Conservation (phyloP, 2,329 filamentous ascomycete species). For the Ophiostoma pallidulum region DNA sequence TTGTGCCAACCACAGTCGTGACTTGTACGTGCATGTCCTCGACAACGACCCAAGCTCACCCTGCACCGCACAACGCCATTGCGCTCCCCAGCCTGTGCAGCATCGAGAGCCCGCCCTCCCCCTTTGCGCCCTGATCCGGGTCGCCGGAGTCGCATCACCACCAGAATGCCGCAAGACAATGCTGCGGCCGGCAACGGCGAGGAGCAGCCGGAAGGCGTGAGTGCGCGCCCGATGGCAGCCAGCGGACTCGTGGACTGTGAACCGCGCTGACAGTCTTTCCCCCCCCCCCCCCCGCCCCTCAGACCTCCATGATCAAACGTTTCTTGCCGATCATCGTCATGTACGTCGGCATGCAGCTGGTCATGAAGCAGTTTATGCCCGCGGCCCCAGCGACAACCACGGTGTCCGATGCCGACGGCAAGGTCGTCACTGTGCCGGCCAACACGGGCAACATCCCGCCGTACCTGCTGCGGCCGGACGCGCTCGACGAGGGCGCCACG, state of each 20-base stretch:
- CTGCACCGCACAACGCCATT: too few species aligned
- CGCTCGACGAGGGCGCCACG: conserved; percentile 49
- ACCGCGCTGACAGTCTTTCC: too few species aligned
- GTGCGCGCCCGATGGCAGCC: background rate
- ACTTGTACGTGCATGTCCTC: too few species aligned
- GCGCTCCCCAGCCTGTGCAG: too few species aligned
- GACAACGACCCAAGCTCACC: too few species aligned
- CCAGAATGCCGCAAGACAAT: conserved; percentile 12
- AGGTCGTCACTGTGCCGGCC: conserved; percentile 42
- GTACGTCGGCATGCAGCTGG: conserved; percentile 50
- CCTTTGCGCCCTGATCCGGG: background rate
- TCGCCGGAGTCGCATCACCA: conserved; percentile 30
- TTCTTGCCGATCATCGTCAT: conserved; percentile 43
- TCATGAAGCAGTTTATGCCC: conserved; percentile 42
- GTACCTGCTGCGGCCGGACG: conserved; percentile 54
- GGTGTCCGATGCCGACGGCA: conserved; percentile 42
- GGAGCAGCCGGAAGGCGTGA: conserved; percentile 13
- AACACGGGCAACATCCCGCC: conserved; percentile 51
- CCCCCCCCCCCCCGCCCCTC: background rate
- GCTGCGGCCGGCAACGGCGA: conserved; percentile 9
- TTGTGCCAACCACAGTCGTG: too few species aligned
- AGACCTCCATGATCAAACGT: conserved; percentile 32
- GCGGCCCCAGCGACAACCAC: conserved; percentile 37
- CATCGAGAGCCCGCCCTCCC: background rate
- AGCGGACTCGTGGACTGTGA: too few species aligned